Evolutionary conservation across 306 rosid species (phyloP).

Genomic region (Corylus heterophylla): DNA sequence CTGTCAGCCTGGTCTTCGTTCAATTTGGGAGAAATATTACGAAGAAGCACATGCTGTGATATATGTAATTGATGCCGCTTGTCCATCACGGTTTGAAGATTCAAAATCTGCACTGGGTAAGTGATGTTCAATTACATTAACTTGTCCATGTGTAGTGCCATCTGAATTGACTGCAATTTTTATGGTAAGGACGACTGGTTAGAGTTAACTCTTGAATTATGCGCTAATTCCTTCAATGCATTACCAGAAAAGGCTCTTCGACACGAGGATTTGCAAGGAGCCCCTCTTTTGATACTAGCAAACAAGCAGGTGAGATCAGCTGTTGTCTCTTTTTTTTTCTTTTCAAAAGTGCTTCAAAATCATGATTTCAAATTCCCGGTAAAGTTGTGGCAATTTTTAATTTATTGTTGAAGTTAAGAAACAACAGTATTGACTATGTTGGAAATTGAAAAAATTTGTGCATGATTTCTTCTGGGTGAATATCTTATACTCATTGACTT

Average conservation of each 20-base stretch:
- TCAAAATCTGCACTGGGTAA: constrained; percentile 93
- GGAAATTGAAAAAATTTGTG: neutral
- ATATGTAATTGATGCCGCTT: constrained; percentile 85
- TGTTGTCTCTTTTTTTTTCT: neutral
- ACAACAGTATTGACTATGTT: neutral
- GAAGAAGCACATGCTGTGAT: constrained; percentile 98
- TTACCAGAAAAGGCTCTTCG: constrained; percentile 88
- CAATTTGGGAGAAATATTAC: constrained; percentile 98
- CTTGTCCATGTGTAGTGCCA: constrained; percentile 11
- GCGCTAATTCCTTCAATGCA: constrained; percentile 33
- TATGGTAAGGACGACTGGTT: constrained; percentile 10
- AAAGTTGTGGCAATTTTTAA: neutral
- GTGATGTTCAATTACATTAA: constrained; percentile 39
- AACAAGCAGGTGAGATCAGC: constrained; percentile 82
- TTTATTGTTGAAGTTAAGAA: neutral
- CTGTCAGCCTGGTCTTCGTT: constrained; percentile 91
- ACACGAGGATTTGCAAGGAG: constrained; percentile 97
- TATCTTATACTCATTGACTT: neutral
- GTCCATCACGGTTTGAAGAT: constrained; percentile 90
- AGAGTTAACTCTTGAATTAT: constrained; percentile 21
- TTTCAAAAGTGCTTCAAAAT: neutral
- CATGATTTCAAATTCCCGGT: neutral
- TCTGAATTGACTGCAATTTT: constrained; percentile 20
- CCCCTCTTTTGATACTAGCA: constrained; percentile 90
- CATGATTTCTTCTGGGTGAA: neutral